These are phyloP conservation scores for Ceraceosorus guamensis DNA, from an alignment of 1,284 basidiomycete genomes.

Conservation along the genomic window DNA sequence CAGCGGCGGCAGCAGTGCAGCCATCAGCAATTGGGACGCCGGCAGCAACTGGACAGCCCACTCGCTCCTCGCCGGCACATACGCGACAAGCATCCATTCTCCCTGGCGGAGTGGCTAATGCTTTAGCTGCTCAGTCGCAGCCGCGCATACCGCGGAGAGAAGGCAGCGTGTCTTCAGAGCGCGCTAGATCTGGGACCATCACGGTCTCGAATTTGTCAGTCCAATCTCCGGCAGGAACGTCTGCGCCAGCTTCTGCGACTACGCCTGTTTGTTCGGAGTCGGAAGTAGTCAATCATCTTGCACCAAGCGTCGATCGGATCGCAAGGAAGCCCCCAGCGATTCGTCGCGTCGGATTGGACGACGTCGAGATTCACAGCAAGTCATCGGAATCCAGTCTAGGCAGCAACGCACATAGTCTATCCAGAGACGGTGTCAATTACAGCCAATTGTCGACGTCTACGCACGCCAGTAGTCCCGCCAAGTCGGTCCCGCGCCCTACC, in stretches of 20 bases:
- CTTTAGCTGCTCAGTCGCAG: too few relatives aligned
- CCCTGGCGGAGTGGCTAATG: too few relatives aligned
- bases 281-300: too few relatives aligned
- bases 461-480: not conserved
- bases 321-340: too few relatives aligned
- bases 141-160: not conserved
- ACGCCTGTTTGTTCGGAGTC: too few relatives aligned
- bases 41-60: not conserved
- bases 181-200: constrained; percentile 7
- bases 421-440: not conserved
- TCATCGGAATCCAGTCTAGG: not conserved
- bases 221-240: not conserved
- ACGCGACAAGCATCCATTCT: too few relatives aligned
- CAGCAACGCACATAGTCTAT: not conserved
- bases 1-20: not conserved
- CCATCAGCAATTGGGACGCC: not conserved
- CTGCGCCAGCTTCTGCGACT: not conserved
- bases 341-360: too few relatives aligned
- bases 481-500: not conserved
- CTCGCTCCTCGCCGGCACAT: not conserved
- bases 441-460: not conserved
- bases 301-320: too few relatives aligned
- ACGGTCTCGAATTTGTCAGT: not conserved
- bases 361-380: too few relatives aligned
- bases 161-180: constrained; percentile 5